Percentiles rank a stretch among this genome's conserved stretches.
Conservation (phyloP, 179 eudicot genomes). For the Beta lomatogona region DNA sequence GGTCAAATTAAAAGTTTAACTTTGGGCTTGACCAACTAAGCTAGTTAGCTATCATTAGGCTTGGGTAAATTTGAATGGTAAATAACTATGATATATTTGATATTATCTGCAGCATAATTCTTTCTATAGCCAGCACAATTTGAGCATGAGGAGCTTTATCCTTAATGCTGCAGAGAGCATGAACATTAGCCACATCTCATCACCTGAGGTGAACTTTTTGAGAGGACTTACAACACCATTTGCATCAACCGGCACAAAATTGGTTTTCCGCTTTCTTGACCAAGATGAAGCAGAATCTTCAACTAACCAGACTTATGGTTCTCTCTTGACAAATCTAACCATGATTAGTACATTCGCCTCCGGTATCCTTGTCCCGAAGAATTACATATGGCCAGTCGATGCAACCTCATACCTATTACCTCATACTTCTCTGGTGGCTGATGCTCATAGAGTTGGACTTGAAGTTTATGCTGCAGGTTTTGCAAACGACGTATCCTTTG, state of each 20-base stretch:
- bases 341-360: slow-evolving; percentile 82
- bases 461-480: slow-evolving; percentile 81
- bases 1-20: too few relatives aligned
- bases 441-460: slow-evolving; percentile 80
- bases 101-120: slow-evolving; percentile 64
- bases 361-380: slow-evolving; percentile 89
- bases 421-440: slow-evolving; percentile 69
- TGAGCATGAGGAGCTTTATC: slow-evolving; percentile 75
- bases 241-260: slow-evolving; percentile 48
- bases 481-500: slow-evolving; percentile 63
- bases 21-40: too few relatives aligned
- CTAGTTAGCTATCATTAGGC: not conserved
- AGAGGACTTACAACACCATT: slow-evolving; percentile 50
- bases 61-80: not conserved
- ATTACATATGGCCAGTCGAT: slow-evolving; percentile 81
- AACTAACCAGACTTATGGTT: slow-evolving; percentile 76
- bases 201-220: slow-evolving; percentile 85
- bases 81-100: not conserved
- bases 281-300: slow-evolving; percentile 56
- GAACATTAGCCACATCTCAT: slow-evolving; percentile 65
- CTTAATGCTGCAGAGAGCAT: slow-evolving; percentile 48
- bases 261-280: slow-evolving; percentile 70
- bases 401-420: slow-evolving; percentile 52
- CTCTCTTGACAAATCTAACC: slow-evolving; percentile 70
- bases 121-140: slow-evolving; percentile 70